phyloP scores from a whole-genome alignment of 768 basidiomycete species.

The Lenzites betulinus region DNA sequence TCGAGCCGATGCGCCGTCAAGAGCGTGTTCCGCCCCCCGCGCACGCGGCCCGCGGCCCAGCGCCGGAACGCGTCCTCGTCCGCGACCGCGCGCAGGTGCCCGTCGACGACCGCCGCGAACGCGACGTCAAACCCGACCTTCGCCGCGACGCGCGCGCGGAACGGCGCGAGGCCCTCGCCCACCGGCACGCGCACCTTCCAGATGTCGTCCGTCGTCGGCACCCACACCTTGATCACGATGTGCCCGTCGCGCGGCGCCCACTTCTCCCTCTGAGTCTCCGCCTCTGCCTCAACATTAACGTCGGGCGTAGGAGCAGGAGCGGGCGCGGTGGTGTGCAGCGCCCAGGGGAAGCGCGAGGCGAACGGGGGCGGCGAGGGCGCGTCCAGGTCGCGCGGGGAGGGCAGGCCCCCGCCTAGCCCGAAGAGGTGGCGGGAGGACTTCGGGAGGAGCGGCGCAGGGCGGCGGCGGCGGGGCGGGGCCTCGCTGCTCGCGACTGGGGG shows the following conservation, averaged over 20 bases:
- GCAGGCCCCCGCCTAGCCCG: not conserved
- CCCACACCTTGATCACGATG: slow-evolving; percentile 43
- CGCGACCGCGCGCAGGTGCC: slow-evolving; percentile 20
- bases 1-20: slow-evolving; percentile 35
- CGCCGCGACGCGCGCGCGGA: slow-evolving; percentile 34
- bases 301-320: not conserved
- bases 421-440: slow-evolving; percentile 8
- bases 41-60: slow-evolving; percentile 37
- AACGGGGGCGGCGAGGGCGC: slow-evolving; percentile 4
- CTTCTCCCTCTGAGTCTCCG: too few species aligned
- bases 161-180: slow-evolving; percentile 32
- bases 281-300: too few species aligned
- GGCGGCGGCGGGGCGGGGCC: slow-evolving; percentile 4
- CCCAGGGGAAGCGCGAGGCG: not conserved
- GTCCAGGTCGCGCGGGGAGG: slow-evolving; percentile 11
- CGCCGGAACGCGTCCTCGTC: slow-evolving; percentile 36
- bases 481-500: not conserved
- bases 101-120: slow-evolving; percentile 34
- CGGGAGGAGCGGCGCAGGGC: slow-evolving; percentile 19
- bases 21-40: slow-evolving; percentile 38
- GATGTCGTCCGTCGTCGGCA: slow-evolving; percentile 42
- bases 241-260: slow-evolving; percentile 38
- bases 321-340: not conserved
- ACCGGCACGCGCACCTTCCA: slow-evolving; percentile 41
- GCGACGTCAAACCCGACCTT: slow-evolving; percentile 41